A percentile compares a stretch with the other conserved stretches of the same genome.
Evolutionary conservation across 345 rosid species (phyloP).

Genomic region (Carallia brachiata): DNA sequence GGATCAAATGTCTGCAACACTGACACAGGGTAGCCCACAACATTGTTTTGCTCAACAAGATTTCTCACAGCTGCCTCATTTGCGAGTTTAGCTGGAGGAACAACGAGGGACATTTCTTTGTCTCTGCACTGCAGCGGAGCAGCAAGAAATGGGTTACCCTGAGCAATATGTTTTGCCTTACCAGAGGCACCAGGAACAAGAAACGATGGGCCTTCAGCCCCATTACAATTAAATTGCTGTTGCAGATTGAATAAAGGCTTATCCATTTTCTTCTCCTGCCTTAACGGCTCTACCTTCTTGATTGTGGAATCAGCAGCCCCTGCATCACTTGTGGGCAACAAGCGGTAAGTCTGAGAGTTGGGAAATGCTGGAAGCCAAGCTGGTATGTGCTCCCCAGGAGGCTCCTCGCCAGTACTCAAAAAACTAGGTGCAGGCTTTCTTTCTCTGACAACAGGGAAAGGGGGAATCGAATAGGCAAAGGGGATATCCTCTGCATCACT

Average conservation of each 20-base stretch:
- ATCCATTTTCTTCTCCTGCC: constrained; percentile 30
- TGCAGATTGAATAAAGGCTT: constrained; percentile 38
- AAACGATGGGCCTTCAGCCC: constrained; percentile 37
- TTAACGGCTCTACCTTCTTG: constrained; percentile 32
- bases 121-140: constrained; percentile 58
- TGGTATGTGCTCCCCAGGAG: constrained; percentile 72
- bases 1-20: constrained; percentile 55
- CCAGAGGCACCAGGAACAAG: constrained; percentile 30
- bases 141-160: constrained; percentile 62
- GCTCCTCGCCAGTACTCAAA: constrained; percentile 51
- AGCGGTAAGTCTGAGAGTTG: constrained; percentile 38
- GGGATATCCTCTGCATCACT: constrained; percentile 50
- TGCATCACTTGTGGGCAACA: constrained; percentile 26
- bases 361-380: constrained; percentile 81
- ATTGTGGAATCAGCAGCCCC: constrained; percentile 21
- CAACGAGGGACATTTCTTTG: constrained; percentile 54
- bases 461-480: constrained; percentile 63
- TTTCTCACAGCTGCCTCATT: constrained; percentile 32
- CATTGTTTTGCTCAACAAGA: constrained; percentile 25
- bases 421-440: constrained; percentile 44
- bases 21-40: constrained; percentile 34
- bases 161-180: constrained; percentile 28
- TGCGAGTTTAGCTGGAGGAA: constrained; percentile 45
- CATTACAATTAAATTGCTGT: constrained; percentile 34
- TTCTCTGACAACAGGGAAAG: constrained; percentile 57